Percentiles rank a stretch among this genome's conserved stretches.
These are phyloP conservation scores for Nematodospora valgi DNA, from an alignment of 805 yeast species.

Conservation along the genomic window DNA sequence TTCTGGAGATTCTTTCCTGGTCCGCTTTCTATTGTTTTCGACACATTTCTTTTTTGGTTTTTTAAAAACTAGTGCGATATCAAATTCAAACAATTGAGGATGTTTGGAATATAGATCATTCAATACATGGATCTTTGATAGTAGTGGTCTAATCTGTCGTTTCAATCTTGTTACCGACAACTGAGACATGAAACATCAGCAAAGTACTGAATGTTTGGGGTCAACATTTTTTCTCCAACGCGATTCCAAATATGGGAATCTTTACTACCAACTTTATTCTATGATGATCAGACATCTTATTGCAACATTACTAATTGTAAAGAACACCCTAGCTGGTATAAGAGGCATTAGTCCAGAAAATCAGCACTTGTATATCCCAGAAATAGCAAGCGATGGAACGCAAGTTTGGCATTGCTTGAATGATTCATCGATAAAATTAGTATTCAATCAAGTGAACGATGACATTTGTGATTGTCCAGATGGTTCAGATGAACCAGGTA, in stretches of 20 bases:
- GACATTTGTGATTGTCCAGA: conserved; percentile 96
- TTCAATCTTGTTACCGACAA: too few species aligned
- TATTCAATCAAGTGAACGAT: conserved; percentile 70
- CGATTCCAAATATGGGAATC: neutral
- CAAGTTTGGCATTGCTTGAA: conserved; percentile 62
- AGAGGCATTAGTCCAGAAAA: conserved; percentile 38
- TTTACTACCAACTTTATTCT: too few species aligned
- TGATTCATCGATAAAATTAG: conserved; percentile 61
- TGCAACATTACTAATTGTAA: neutral
- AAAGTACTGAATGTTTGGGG: too few species aligned
- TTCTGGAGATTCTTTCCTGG: neutral
- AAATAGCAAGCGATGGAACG: conserved; percentile 28
- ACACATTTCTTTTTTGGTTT: neutral
- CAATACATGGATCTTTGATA: conserved; percentile 33
- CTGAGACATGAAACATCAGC: too few species aligned
- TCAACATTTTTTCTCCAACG: conserved; percentile 1
- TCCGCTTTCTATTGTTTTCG: neutral
- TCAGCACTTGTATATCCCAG: conserved; percentile 47
- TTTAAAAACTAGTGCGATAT: neutral
- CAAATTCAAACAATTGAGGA: conserved; percentile 18
- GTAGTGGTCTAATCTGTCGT: conserved; percentile 33
- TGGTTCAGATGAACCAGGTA: conserved; percentile 96
- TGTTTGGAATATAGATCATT: conserved; percentile 24
- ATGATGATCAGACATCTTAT: neutral
- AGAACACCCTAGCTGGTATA: conserved; percentile 2